Evolutionary conservation across 805 yeast genomes (phyloP), one percentile per base, ranked within the genome.

Genomic region (Candida ponderosae): DNA sequence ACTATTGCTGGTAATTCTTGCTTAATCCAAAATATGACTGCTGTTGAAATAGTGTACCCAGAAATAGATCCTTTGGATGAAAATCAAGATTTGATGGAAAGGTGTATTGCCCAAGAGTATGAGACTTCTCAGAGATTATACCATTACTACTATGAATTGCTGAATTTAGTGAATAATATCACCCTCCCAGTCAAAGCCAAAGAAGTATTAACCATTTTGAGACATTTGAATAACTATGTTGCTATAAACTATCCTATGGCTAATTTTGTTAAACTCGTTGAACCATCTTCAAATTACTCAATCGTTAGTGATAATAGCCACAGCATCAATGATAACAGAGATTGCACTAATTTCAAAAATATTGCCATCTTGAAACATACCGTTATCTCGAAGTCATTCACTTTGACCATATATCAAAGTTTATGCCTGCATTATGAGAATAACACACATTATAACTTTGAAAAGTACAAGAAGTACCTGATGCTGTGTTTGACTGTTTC

Each of bases 1-100:
- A 39, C 51, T 10, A 31, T 53, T 10, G 34, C 55, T 2, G 57
- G 57, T 1, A 45, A 47, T 28, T 33, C 42, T 13, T 46, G 52
- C 16, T n/a, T 39, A 5, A 40, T 53, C 11, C 54, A 49, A 15
- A 42, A 45, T 18, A 4, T 21, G 16, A 37, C 41, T 31, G 39
- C 47, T 3, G 43, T 37, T 31, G 43, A 51, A 28, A 37, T 47
- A 5, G 28, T 39, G 16, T 37, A 44, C 26, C 55, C 56, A 14
- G 35, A 38, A 2, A 18, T 33, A 9, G 24, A 21, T 21, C 11
- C 24, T 9, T 8, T 11, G 1, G 18, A 28, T 3, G 36, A 17
- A 16, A 27, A 24, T 1, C 41, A 36, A 16, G 29, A 37, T 7
- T 29, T 29, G 7, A 18, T 46, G 7, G 54, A 51, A 18, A 17